Evolutionary conservation across 2,329 filamentous ascomycete genomes (phyloP).

Genomic region (Penicillium capsulatum): DNA sequence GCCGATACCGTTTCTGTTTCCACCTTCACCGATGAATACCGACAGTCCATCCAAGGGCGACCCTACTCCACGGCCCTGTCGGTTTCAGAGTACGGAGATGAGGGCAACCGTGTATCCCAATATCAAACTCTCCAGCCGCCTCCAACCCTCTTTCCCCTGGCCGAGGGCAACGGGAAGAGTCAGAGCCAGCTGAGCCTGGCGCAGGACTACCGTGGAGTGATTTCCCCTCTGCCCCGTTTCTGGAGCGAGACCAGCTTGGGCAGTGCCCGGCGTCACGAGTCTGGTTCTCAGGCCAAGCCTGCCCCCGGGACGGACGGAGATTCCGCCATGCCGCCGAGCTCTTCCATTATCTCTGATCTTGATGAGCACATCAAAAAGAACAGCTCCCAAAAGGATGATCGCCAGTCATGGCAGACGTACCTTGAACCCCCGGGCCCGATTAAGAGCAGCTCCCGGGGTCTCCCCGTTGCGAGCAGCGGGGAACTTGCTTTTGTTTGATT

Average conservation of each 20-base stretch:
- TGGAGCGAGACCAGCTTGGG: constrained; percentile 35
- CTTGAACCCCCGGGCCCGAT: constrained; percentile 17
- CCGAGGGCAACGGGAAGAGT: constrained; percentile 19
- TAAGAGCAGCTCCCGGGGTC: constrained; percentile 14
- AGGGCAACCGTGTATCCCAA: constrained; percentile 30
- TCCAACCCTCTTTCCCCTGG: constrained; percentile 19
- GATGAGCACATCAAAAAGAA: constrained; percentile 21
- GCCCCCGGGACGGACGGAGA: constrained; percentile 5
- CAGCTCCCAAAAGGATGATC: constrained; percentile 8
- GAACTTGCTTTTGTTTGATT: constrained; percentile 25
- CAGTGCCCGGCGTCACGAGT: constrained; percentile 24
- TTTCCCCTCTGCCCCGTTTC: constrained; percentile 36
- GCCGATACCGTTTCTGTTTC: constrained; percentile 35
- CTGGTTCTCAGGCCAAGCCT: constrained; percentile 13
- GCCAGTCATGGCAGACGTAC: constrained; percentile 10
- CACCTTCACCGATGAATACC: constrained; percentile 29
- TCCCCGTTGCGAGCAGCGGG: constrained; percentile 22
- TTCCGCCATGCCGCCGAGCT: constrained; percentile 17
- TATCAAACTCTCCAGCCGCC: constrained; percentile 29
- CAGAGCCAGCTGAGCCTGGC: constrained; percentile 37
- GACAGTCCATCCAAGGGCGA: constrained; percentile 30
- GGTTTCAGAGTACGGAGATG: constrained; percentile 35
- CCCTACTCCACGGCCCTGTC: constrained; percentile 34
- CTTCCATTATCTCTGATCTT: constrained; percentile 23
- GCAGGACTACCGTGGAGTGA: constrained; percentile 36